Base-by-base conservation (phyloP, 768 basidiomycete genomes). In the Serendipita sp. region DNA sequence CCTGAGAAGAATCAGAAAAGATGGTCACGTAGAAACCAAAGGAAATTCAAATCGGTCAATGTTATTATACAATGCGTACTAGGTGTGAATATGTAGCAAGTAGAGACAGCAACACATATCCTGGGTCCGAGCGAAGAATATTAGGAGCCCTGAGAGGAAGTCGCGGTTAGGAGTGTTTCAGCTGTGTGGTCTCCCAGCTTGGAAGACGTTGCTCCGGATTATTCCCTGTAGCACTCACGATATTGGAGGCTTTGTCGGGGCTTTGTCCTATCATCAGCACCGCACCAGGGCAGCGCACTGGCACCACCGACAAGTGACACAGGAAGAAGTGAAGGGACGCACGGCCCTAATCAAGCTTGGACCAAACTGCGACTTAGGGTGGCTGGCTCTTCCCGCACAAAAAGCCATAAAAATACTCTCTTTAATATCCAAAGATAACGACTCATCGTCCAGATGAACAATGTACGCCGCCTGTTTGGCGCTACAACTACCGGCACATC, bases 341-440 rank as follows among this genome's bases (percentile, higher is more conserved):
- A n/a, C 20, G 9, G 20, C 17, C 24, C 53, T 22, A 28, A 22
- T 58, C 33, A 22, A 58, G 26, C 26, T 58, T 58, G 53, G 33
- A 58, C 53, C 53, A n/a, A n/a, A 58, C 53, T 28, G 11, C 53
- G 30, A 58, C 24, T 58, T 33, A n/a, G 17, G n/a, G 53, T 58
- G 53, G 53, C 53, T 58, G 53, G 53, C 53, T 24, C 45, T 30
- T 31, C 30, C 17, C 20, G 53, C 53, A 48, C 53, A 34, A 58
- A 24, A 16, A 31, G 17, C 30, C 30, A 33, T 11, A 58, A 58
- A 58, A 58, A 58, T 48, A 5, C 20, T 48, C n/a, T 48, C 45
- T 48, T 28, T 48, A 3, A 20, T 48, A 48, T 48, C 26, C n/a
- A 33, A 33, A 31, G 31, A 11, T 58, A 4, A 58, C 53, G 30